Evolutionary conservation across 805 yeast genomes (phyloP).

Genomic region (Myxozyma neotropica): DNA sequence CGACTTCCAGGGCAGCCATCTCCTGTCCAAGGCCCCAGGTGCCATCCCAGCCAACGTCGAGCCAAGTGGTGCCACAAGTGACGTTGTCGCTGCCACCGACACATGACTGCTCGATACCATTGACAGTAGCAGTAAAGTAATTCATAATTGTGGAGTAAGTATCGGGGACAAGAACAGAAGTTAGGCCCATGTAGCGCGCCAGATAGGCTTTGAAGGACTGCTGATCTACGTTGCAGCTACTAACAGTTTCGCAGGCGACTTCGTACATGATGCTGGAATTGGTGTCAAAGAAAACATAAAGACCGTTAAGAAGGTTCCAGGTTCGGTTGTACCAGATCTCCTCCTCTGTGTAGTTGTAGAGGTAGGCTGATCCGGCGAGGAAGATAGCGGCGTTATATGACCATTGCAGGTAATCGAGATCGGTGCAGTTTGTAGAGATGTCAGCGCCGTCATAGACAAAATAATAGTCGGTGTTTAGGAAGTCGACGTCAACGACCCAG

Average conservation of each 20-base stretch:
- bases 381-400: conserved; percentile 84
- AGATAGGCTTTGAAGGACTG: conserved; percentile 86
- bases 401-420: conserved; percentile 68
- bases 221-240: conserved; percentile 80
- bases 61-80: conserved; percentile 89
- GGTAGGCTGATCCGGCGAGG: conserved; percentile 76
- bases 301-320: conserved; percentile 55
- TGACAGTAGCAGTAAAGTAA: conserved; percentile 50
- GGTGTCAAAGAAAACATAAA: conserved; percentile 51
- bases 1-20: conserved; percentile 75
- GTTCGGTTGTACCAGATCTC: conserved; percentile 69
- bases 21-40: conserved; percentile 87
- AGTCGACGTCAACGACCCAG: conserved; percentile 61
- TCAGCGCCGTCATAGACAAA: conserved; percentile 54
- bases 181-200: conserved; percentile 70
- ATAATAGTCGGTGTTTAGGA: conserved; percentile 43
- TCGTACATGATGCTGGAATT: conserved; percentile 65
- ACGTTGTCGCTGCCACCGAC: conserved; percentile 84
- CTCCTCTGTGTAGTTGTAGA: conserved; percentile 72
- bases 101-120: conserved; percentile 76
- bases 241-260: conserved; percentile 72
- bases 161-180: conserved; percentile 70
- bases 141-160: conserved; percentile 43
- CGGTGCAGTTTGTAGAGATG: conserved; percentile 61
- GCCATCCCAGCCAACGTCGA: conserved; percentile 66